phyloP scores from a whole-genome alignment of 176 grass and related monocot genomes.

The Zizania latifolia region DNA sequence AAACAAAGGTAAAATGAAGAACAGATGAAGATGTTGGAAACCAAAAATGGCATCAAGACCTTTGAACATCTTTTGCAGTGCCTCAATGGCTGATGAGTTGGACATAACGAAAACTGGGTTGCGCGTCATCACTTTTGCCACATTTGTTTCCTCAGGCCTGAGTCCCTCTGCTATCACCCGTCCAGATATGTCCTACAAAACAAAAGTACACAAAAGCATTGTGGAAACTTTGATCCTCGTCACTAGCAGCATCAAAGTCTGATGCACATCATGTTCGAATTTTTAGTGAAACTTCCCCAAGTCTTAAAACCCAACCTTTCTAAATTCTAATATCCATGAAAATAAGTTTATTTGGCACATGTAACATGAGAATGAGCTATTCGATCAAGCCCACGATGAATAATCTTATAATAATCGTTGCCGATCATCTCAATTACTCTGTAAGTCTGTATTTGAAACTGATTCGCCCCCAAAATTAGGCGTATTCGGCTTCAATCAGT shows the following conservation, averaged over 20 bases:
- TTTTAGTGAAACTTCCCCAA: no score
- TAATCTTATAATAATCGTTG: neutral
- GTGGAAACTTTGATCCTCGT: neutral
- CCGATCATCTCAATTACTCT: neutral
- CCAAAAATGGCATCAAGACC: conserved; percentile 22
- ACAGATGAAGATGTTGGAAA: neutral
- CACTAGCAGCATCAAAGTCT: neutral
- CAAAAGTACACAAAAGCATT: neutral
- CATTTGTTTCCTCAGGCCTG: conserved; percentile 43
- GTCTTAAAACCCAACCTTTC: no score
- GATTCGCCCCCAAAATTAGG: neutral
- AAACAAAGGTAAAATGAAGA: neutral
- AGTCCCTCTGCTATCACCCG: conserved; percentile 67
- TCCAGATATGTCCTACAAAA: conserved; percentile 51
- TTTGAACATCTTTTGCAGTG: conserved; percentile 91
- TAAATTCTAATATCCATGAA: neutral
- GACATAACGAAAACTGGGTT: conserved; percentile 69
- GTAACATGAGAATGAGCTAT: neutral
- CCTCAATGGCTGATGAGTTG: conserved; percentile 52
- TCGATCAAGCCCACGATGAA: no score
- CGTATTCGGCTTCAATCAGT: neutral
- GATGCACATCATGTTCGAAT: no score
- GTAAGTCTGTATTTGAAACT: neutral
- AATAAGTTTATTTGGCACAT: neutral
- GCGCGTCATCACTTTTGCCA: conserved; percentile 57